Evolutionary conservation across 2,329 filamentous ascomycete genomes (phyloP), one percentile per base, ranked within the genome.

Genomic region (Ophiocordyceps sinensis): DNA sequence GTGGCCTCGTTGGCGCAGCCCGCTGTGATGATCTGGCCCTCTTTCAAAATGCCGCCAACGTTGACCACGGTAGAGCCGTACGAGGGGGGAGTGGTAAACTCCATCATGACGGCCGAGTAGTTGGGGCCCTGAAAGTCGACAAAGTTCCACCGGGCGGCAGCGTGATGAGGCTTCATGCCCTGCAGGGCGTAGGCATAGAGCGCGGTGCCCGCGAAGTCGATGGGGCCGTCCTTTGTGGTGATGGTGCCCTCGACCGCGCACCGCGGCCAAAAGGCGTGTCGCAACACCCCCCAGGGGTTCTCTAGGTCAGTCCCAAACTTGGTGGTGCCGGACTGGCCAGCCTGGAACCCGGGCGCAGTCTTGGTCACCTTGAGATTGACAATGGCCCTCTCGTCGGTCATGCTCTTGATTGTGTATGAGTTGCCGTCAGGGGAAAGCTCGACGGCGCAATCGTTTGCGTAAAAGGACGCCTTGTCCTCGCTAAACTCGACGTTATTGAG

Each of bases 81-180:
- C 5, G 89, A 95, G 4, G 85, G 78, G 26, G 91, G 93, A 1
- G 91, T 98, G 31, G 79, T 94, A 62, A 80, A 98, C 62, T 96
- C 84, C 91, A 98, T 98, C 68, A 96, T 70, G 49, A 94, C 66
- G 26, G 88, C 89, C 26, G 88, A 91, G 66, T 86, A 83, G 17
- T 71, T 85, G 19, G 86, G 82, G 13, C 85, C 81, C 59, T 96
- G 88, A 68, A 94, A 94, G 64, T 88, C 77, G 62, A 77, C 72
- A 67, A 95, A 98, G 64, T 91, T 94, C 91, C 91, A 98, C 47
- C 75, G 78, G 28, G 84, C 79, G 46, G 89, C 88, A 44, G 87
- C 84, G 59, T 98, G 93, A 62, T 98, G 91, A 34, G 91, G 91
- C 73, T 98, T 98, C 89, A 96, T 96, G 59, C 88, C 91, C 66